Conservation (phyloP, 1,284 basidiomycete genomes). For the Malassezia vespertilionis region DNA sequence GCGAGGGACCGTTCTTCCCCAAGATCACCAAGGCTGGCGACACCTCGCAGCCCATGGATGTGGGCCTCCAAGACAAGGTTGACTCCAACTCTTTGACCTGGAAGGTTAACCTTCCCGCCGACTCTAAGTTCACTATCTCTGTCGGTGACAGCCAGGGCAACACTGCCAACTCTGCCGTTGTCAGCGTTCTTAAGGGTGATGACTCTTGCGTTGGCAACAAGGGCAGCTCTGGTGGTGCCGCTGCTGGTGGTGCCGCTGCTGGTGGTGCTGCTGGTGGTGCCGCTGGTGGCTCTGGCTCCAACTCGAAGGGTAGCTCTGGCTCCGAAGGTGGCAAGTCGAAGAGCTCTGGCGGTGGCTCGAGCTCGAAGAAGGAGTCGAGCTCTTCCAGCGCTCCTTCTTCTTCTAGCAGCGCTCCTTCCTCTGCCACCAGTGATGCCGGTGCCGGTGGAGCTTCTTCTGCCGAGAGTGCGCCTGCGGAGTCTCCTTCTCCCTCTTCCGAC, state of each 20-base stretch:
- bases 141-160: constrained; percentile 19
- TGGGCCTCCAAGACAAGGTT: neutral
- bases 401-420: neutral
- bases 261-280: neutral
- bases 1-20: constrained; percentile 18
- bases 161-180: neutral
- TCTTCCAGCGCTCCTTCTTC: too few relatives aligned
- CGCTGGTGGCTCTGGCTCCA: neutral
- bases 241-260: constrained; percentile 6
- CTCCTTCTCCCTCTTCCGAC: too few relatives aligned
- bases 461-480: neutral
- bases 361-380: neutral
- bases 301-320: neutral
- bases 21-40: constrained; percentile 13
- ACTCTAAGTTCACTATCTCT: constrained; percentile 18
- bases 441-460: constrained; percentile 3
- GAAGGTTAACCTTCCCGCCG: constrained; percentile 16
- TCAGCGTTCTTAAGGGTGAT: constrained; percentile 4
- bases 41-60: neutral
- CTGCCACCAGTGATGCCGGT: constrained; percentile 6
- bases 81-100: constrained; percentile 13
- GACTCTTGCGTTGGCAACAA: neutral
- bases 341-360: neutral
- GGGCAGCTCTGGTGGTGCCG: neutral
- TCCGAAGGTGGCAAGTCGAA: neutral